Evolutionary conservation across 2,329 filamentous ascomycete species (phyloP).

Genomic region (Shiraia bambusicola): DNA sequence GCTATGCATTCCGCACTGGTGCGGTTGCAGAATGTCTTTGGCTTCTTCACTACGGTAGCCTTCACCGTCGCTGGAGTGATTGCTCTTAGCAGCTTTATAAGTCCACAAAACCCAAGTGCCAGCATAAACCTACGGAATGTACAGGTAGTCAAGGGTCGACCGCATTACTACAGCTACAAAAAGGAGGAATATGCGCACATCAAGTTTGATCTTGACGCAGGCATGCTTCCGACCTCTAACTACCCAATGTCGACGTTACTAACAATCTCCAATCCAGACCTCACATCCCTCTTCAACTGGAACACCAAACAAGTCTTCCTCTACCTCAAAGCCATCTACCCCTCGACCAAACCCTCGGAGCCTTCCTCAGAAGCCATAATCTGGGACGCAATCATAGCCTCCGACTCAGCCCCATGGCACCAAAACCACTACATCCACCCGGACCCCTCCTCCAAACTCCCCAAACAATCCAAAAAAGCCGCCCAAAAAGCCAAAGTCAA

Average conservation of each 20-base stretch:
- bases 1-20: conserved; percentile 84
- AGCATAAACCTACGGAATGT: conserved; percentile 70
- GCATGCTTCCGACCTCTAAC: conserved; percentile 39
- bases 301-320: conserved; percentile 99
- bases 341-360: conserved; percentile 46
- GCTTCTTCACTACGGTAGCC: conserved; percentile 94
- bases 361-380: conserved; percentile 71
- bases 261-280: conserved; percentile 54
- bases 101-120: conserved; percentile 67
- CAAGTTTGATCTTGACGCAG: conserved; percentile 85
- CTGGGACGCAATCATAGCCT: conserved; percentile 93
- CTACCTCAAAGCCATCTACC: conserved; percentile 82
- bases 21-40: conserved; percentile 88
- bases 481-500: conserved; percentile 12
- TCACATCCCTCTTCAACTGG: conserved; percentile 94
- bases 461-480: conserved; percentile 42
- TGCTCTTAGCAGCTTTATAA: conserved; percentile 74
- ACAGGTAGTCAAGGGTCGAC: conserved; percentile 85
- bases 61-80: conserved; percentile 79
- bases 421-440: conserved; percentile 55
- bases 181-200: conserved; percentile 96
- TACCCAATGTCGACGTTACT: background rate
- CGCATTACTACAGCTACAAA: conserved; percentile 92
- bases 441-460: conserved; percentile 57
- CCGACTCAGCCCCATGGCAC: conserved; percentile 60